phyloP scores from a whole-genome alignment of 2,329 filamentous ascomycete genomes.

The Colletotrichum eleusines region DNA sequence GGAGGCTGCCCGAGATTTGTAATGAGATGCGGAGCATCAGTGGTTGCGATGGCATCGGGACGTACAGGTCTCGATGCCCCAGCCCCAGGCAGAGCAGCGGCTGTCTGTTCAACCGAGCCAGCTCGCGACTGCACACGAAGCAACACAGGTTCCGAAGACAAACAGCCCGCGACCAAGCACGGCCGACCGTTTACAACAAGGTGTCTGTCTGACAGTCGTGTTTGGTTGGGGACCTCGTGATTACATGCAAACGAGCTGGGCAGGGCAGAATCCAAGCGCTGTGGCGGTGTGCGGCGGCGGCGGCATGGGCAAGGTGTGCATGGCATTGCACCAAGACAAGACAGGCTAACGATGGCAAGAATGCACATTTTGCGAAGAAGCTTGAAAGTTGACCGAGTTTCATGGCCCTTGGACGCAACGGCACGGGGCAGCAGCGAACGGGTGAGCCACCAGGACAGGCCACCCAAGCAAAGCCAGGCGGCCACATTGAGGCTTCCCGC shows the following conservation, averaged over 20 bases:
- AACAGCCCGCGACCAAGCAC: too few species aligned
- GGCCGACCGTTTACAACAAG: too few species aligned
- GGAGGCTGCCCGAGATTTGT: background rate
- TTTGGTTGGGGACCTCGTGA: too few species aligned
- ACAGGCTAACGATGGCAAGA: background rate
- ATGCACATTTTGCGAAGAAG: background rate
- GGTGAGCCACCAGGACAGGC: background rate
- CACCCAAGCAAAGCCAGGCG: background rate
- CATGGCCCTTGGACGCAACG: background rate
- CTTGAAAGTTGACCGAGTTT: background rate
- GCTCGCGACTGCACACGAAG: too few species aligned
- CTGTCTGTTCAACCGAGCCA: background rate
- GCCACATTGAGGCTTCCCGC: background rate
- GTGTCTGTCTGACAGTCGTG: too few species aligned
- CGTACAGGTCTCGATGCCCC: background rate
- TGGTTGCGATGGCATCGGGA: background rate
- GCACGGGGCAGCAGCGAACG: background rate
- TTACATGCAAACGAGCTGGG: background rate
- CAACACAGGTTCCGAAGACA: too few species aligned
- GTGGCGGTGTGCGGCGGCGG: constrained; percentile 1
- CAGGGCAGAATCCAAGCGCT: background rate
- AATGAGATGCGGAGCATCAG: background rate
- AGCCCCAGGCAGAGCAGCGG: background rate
- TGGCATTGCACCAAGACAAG: background rate
- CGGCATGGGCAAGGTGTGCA: background rate